These are phyloP conservation scores for Globisporangium ultimum DNA, from an alignment of 352 stramenopile species.

Conservation along the genomic window DNA sequence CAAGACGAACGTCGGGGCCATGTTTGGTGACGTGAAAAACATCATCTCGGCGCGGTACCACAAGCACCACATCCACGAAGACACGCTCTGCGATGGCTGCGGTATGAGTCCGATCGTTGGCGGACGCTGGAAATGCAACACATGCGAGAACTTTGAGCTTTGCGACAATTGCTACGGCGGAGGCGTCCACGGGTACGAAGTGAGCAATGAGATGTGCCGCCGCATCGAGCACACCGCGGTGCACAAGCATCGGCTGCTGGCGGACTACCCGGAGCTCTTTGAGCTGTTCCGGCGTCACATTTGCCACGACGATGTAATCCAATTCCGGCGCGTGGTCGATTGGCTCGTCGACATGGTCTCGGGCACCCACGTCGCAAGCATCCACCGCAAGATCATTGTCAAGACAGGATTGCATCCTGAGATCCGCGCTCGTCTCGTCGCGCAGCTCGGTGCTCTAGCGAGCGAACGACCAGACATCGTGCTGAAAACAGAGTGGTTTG, in stretches of 20 bases:
- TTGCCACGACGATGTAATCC: conserved; percentile 63
- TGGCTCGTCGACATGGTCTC: conserved; percentile 69
- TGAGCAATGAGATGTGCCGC: conserved; percentile 66
- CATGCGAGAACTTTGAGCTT: conserved; percentile 64
- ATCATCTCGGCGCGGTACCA: conserved; percentile 43
- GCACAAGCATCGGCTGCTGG: conserved; percentile 45
- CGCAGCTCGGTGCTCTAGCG: conserved; percentile 53
- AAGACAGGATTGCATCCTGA: conserved; percentile 72
- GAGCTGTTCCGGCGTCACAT: conserved; percentile 67
- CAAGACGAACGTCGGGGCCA: conserved; percentile 38
- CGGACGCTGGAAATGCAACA: conserved; percentile 72
- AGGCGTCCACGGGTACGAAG: conserved; percentile 68
- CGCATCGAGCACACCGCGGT: conserved; percentile 56
- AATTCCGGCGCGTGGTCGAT: conserved; percentile 65
- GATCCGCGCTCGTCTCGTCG: conserved; percentile 61
- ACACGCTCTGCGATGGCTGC: conserved; percentile 78
- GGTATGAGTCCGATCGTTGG: conserved; percentile 75
- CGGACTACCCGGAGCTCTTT: conserved; percentile 63
- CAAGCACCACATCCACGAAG: conserved; percentile 70
- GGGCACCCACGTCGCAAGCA: conserved; percentile 37
- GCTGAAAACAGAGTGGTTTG: conserved; percentile 71
- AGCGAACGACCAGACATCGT: conserved; percentile 57
- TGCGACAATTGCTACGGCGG: conserved; percentile 66
- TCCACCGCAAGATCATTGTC: conserved; percentile 67
- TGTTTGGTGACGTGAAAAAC: conserved; percentile 64